These are phyloP conservation scores for Kazachstania taianensis DNA, from an alignment of 805 yeast genomes.

Conservation along the genomic window DNA sequence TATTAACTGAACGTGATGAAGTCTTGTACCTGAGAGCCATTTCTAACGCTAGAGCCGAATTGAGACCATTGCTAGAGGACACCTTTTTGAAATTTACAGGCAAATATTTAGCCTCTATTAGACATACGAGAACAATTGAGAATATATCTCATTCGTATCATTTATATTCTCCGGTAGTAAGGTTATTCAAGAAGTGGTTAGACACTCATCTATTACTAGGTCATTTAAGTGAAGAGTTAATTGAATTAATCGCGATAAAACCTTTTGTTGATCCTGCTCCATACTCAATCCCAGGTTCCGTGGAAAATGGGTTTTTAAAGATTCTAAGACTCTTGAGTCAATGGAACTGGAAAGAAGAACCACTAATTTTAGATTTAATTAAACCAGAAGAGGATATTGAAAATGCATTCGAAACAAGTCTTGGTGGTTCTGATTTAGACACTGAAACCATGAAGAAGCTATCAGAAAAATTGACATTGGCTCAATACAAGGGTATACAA, in stretches of 20 bases:
- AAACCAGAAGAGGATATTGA: slow-evolving; percentile 36
- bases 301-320: slow-evolving; percentile 72
- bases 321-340: slow-evolving; percentile 55
- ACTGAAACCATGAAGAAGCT: slow-evolving; percentile 34
- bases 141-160: slow-evolving; percentile 63
- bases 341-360: slow-evolving; percentile 94
- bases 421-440: slow-evolving; percentile 25
- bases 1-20: slow-evolving; percentile 79
- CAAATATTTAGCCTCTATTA: slow-evolving; percentile 53
- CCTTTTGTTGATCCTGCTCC: slow-evolving; percentile 85
- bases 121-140: slow-evolving; percentile 73
- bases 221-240: slow-evolving; percentile 67
- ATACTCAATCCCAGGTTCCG: slow-evolving; percentile 69
- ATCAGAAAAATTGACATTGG: slow-evolving; percentile 52
- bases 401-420: slow-evolving; percentile 18
- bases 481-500: slow-evolving; percentile 51
- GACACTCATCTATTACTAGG: slow-evolving; percentile 65
- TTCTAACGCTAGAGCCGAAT: slow-evolving; percentile 50
- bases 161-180: slow-evolving; percentile 65
- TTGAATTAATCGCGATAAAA: slow-evolving; percentile 73
- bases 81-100: slow-evolving; percentile 54
- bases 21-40: slow-evolving; percentile 62
- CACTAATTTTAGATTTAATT: slow-evolving; percentile 69
- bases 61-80: slow-evolving; percentile 47
- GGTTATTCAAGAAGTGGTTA: slow-evolving; percentile 84